Evolutionary conservation across 257 asterid species (phyloP), one percentile per base, ranked within the genome.

Genomic region (Capsicum baccatum): DNA sequence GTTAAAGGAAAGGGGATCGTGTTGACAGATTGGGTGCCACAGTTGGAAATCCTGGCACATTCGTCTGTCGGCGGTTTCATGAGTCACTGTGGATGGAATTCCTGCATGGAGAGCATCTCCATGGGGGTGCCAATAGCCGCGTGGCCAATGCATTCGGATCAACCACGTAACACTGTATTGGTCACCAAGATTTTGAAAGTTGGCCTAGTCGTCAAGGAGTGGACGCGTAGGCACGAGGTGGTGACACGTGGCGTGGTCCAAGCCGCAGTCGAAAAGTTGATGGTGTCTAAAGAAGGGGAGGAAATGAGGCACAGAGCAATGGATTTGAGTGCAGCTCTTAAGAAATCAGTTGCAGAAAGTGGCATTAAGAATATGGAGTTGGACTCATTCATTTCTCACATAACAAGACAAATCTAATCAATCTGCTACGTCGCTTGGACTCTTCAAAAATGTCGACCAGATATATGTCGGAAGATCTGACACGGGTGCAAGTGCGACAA

Each of bases 141-240:
- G 8, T 92, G 96, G 96, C 96, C 96, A 19, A 90, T 92, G 92
- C 96, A 91, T 54, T 92, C 94, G n/a, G 94, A 92, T 42, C 96
- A 92, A 80, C 96, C 96, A 3, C 83, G 94, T 11, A 92, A 92
- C 66, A 84, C 93, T 5, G 85, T 86, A 4, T 57, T 92, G 74
- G 48, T 91, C 3, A 87, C 94, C 0, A 66, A 82, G 26, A 86
- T 90, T 19, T 79, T 92, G 69, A 83, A 78, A 44, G 86, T 91
- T 19, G 96, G 94, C 0, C 1, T 92, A 2, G 88, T 79, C 1
- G 93, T 91, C 0, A 92, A 84, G 86, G 92, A 88, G 13, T 90
- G 95, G 93, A 84, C 80, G 0, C 59, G 79, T 0, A 54, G 91
- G 83, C 81, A 79, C 2, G 90, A 90, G 80, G 17, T 87, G 21